Conservation (phyloP, 2,329 filamentous ascomycete genomes). For the Nothomitra cinnamomea region DNA sequence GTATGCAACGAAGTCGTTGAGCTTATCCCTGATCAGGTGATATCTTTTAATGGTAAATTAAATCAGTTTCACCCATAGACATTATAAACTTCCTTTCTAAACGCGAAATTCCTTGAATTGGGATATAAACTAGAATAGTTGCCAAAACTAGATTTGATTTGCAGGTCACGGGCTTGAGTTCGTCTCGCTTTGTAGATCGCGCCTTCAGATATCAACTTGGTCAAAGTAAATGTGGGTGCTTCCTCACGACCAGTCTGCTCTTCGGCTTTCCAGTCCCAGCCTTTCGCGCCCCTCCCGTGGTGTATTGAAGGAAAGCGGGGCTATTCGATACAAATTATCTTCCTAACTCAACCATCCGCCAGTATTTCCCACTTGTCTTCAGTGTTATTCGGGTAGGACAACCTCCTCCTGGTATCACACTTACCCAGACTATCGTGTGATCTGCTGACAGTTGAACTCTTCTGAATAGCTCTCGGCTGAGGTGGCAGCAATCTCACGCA, state of each 20-base stretch:
- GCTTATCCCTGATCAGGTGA: too few species aligned
- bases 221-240: background rate
- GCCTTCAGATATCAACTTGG: conserved; percentile 2
- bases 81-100: background rate
- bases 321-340: too few species aligned
- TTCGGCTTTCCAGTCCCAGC: background rate
- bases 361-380: background rate
- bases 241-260: background rate
- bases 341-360: too few species aligned
- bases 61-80: background rate
- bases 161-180: background rate
- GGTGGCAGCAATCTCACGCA: too few species aligned
- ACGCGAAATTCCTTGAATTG: background rate
- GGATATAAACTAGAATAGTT: background rate
- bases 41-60: too few species aligned
- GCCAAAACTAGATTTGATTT: background rate
- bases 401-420: background rate
- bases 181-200: background rate
- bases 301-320: too few species aligned
- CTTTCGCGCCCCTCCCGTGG: too few species aligned
- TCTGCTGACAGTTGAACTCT: background rate
- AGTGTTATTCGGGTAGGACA: conserved; percentile 1
- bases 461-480: background rate
- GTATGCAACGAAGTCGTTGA: background rate
- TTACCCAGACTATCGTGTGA: background rate